Evolutionary conservation across 2,329 filamentous ascomycete genomes (phyloP).

Genomic region (Colletotrichum sp.): DNA sequence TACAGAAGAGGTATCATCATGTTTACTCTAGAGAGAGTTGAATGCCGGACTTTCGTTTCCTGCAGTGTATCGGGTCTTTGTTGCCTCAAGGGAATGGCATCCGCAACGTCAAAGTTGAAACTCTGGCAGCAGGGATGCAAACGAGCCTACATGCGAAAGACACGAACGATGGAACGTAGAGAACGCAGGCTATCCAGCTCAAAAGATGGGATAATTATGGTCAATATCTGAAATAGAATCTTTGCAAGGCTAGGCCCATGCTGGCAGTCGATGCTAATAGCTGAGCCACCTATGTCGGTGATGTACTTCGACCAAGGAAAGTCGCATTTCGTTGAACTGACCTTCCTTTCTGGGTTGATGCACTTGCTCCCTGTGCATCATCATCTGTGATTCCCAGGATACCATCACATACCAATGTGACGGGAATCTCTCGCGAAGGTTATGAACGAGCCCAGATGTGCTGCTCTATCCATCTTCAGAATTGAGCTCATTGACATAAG

Average conservation of each 20-base stretch:
- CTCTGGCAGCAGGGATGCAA: accelerated
- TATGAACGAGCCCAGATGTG: background rate
- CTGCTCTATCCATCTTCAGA: accelerated
- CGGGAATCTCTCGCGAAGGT: background rate
- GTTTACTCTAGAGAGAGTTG: background rate
- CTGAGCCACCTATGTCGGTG: accelerated
- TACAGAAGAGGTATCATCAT: background rate
- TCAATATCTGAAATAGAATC: too few species aligned
- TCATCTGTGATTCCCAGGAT: accelerated
- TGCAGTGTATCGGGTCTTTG: accelerated
- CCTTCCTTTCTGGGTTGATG: background rate
- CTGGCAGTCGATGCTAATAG: accelerated
- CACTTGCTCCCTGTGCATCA: background rate
- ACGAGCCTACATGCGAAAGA: background rate
- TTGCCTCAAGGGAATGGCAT: background rate
- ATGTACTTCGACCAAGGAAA: background rate
- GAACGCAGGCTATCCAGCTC: accelerated
- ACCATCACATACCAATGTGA: too few species aligned
- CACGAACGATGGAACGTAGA: accelerated
- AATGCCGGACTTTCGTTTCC: accelerated
- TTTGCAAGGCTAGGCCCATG: too few species aligned
- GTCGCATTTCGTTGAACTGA: background rate
- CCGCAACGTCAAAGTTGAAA: background rate
- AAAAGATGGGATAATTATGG: background rate
- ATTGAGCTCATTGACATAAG: accelerated